Base-by-base conservation (phyloP, 1,284 basidiomycete genomes). In the Rhodotorula sp. region DNA sequence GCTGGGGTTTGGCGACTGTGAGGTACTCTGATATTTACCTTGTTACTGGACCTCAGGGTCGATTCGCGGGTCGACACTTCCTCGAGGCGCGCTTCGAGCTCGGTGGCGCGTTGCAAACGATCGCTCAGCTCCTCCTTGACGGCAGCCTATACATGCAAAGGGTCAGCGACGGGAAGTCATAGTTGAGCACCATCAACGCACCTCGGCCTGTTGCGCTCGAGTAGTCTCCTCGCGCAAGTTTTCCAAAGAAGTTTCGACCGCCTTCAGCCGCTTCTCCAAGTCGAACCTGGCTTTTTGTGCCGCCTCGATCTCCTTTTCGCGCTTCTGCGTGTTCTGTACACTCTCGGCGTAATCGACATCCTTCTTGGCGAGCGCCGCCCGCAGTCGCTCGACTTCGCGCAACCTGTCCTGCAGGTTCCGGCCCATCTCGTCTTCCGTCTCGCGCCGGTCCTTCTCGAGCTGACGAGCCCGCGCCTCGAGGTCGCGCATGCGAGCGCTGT, bases 341-440 rank as follows among this genome's bases (percentile, higher is more conserved):
- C 86, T 86, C 62, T 83, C 71, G 81, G 85, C 73, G 67, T 81
- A 82, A 71, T 85, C 84, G 28, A 79, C 77, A 48, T 85, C 84
- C 74, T 83, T 83, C 69, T 83, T 82, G 48, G 86, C 86, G 55
- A 93, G 79, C 55, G 85, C 79, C 45, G 81, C 81, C 74, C 88
- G 86, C 73, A 95, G 79, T 54, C 87, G 85, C 70, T 95, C 93
- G 26, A 89, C 84, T 79, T 95, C 93, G 70, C 85, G 86, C 34
- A 87, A 84, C 78, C 91, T 90, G 76, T 90, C 89, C 48, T 85
- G 85, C 52, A 93, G 81, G 77, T 89, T 93, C 70, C 85, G 85
- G 77, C 89, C 90, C 90, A 92, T 93, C 70, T 78, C 78, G 73
- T 91, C 89, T 52, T 89, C 88, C 45, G 86, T 86, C 68, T 92